These are phyloP conservation scores for Cryptosporidium sp. DNA, from an alignment of 169 alveolate genomes.

Conservation along the genomic window DNA sequence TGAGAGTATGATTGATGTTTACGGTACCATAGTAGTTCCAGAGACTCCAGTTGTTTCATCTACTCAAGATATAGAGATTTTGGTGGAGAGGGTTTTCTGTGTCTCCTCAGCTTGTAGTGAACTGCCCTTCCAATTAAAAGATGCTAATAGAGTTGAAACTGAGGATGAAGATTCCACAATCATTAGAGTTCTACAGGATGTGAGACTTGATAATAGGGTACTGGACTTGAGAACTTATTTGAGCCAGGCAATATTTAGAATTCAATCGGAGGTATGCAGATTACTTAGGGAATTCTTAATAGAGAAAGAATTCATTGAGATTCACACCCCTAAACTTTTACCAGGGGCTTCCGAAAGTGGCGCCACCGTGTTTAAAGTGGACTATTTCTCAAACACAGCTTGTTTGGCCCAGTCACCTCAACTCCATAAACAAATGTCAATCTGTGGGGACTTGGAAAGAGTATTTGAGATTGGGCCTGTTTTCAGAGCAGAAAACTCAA, in stretches of 20 bases:
- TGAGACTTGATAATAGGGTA: conserved; percentile 96
- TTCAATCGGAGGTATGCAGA: conserved; percentile 93
- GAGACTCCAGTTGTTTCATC: conserved; percentile 90
- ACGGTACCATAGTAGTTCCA: conserved; percentile 91
- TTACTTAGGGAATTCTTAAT: conserved; percentile 92
- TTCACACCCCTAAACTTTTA: conserved; percentile 98
- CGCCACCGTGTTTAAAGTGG: conserved; percentile 93
- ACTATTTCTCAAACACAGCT: conserved; percentile 93
- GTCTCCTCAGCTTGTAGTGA: conserved; percentile 87
- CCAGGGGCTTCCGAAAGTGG: conserved; percentile 99
- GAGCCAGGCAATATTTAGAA: conserved; percentile 93
- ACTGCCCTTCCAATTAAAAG: conserved; percentile 96
- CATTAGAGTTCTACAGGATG: conserved; percentile 93
- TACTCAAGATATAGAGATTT: conserved; percentile 91
- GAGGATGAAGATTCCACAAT: conserved; percentile 84
- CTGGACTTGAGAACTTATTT: conserved; percentile 96
- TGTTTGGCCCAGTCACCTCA: conserved; percentile 99
- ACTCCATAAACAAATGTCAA: conserved; percentile 98
- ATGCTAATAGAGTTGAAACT: conserved; percentile 90
- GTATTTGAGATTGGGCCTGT: conserved; percentile 99
- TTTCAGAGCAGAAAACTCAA: conserved; percentile 99
- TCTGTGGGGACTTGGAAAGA: conserved; percentile 94
- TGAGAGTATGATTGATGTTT: conserved; percentile 95
- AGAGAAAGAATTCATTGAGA: conserved; percentile 93
- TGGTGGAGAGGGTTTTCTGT: conserved; percentile 88